Evolutionary conservation across 2,329 filamentous ascomycete genomes (phyloP).

Genomic region (Aulographum hederae): DNA sequence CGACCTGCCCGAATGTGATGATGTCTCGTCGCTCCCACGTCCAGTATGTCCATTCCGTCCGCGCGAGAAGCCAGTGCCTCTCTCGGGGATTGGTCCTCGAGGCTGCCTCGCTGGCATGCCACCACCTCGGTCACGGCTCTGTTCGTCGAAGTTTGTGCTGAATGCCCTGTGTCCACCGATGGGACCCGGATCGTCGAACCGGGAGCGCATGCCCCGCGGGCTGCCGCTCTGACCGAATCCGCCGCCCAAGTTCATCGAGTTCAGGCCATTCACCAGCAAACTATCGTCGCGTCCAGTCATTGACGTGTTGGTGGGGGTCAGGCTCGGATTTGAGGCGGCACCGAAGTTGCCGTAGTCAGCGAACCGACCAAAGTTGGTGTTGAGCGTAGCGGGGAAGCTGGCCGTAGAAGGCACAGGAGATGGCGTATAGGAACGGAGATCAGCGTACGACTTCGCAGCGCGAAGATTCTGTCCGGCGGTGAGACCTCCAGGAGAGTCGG

Average conservation of each 20-base stretch:
- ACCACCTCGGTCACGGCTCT: constrained; percentile 28
- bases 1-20: constrained; percentile 37
- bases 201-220: constrained; percentile 39
- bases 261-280: constrained; percentile 44
- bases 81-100: constrained; percentile 40
- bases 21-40: constrained; percentile 45
- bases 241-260: constrained; percentile 38
- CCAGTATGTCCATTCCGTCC: constrained; percentile 43
- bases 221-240: constrained; percentile 30
- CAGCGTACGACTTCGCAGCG: constrained; percentile 90
- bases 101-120: constrained; percentile 40
- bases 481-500: constrained; percentile 54
- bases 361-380: constrained; percentile 42
- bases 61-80: constrained; percentile 36
- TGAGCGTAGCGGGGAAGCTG: constrained; percentile 58
- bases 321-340: constrained; percentile 45
- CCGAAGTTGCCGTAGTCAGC: constrained; percentile 39
- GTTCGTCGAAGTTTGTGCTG: constrained; percentile 38
- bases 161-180: constrained; percentile 48
- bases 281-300: constrained; percentile 36
- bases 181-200: constrained; percentile 39
- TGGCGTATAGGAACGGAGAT: constrained; percentile 84
- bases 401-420: constrained; percentile 81
- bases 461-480: constrained; percentile 65
- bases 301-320: constrained; percentile 39